These are phyloP conservation scores for Fraxinus ornus DNA, from an alignment of 305 asterid species.

Conservation along the genomic window DNA sequence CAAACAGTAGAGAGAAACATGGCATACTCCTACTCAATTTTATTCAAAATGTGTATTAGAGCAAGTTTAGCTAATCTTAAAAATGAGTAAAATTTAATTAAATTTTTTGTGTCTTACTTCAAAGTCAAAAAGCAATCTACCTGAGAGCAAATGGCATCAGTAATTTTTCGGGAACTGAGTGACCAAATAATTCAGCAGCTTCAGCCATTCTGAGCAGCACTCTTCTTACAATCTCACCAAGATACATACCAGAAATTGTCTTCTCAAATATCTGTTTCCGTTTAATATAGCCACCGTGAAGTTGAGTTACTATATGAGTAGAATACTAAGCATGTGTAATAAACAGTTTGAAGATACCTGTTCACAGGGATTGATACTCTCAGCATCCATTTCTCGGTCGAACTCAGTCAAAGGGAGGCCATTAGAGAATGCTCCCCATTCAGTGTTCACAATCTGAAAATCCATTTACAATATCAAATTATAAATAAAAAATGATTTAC, in stretches of 20 bases:
- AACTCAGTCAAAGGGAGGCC: slow-evolving; percentile 74
- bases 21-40: background rate
- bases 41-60: background rate
- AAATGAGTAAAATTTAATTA: background rate
- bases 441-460: slow-evolving; percentile 64
- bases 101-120: background rate
- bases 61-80: background rate
- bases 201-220: slow-evolving; percentile 61
- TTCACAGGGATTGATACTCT: slow-evolving; percentile 68
- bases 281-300: background rate
- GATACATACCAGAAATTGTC: slow-evolving; percentile 78
- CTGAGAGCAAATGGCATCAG: slow-evolving; percentile 54
- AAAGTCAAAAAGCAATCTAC: slow-evolving; percentile 23
- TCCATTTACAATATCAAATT: background rate
- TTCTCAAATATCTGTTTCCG: slow-evolving; percentile 69
- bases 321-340: background rate
- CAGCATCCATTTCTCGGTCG: slow-evolving; percentile 72
- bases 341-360: slow-evolving; percentile 42
- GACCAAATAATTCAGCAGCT: slow-evolving; percentile 50
- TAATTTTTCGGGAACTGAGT: slow-evolving; percentile 49
- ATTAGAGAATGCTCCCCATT: slow-evolving; percentile 76
- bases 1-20: background rate
- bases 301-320: background rate
- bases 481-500: background rate
- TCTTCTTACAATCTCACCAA: slow-evolving; percentile 73